Conservation (phyloP, 1,139 yeast species). For the Nakaseomyces nivariensis region DNA sequence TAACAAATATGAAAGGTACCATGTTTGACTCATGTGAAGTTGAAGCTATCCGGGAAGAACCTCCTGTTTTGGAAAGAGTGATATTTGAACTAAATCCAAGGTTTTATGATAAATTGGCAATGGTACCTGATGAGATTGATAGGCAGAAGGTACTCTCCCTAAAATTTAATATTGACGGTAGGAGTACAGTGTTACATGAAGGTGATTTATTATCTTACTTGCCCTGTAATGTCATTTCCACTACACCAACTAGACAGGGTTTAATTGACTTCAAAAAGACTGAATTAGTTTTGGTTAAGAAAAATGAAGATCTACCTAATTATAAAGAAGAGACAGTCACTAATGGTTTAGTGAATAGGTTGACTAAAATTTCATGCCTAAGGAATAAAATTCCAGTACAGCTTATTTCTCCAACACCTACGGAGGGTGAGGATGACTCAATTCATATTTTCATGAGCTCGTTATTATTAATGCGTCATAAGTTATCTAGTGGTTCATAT, state of each 20-base stretch:
- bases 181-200: slow-evolving; percentile 13
- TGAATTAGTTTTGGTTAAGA: slow-evolving; percentile 15
- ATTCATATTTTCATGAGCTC: slow-evolving; percentile 20
- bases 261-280: slow-evolving; percentile 16
- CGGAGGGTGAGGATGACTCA: slow-evolving; percentile 16
- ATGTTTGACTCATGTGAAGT: slow-evolving; percentile 10
- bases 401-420: slow-evolving; percentile 1
- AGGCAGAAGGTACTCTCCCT: slow-evolving; percentile 14
- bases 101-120: slow-evolving; percentile 17
- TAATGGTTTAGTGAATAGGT: neutral
- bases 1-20: slow-evolving; percentile 4
- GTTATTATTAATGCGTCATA: slow-evolving; percentile 12
- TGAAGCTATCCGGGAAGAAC: slow-evolving; percentile 5
- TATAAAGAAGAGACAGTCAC: neutral
- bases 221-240: slow-evolving; percentile 16
- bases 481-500: slow-evolving; percentile 20
- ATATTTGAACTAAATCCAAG: slow-evolving; percentile 12
- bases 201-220: slow-evolving; percentile 11
- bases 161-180: slow-evolving; percentile 15
- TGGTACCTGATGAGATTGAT: slow-evolving; percentile 11
- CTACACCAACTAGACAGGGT: slow-evolving; percentile 16
- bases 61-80: slow-evolving; percentile 14
- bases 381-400: neutral
- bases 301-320: slow-evolving; percentile 2
- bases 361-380: slow-evolving; percentile 3